Base-by-base conservation (phyloP, 2,329 filamentous ascomycete genomes). In the Phialophora macrospora region DNA sequence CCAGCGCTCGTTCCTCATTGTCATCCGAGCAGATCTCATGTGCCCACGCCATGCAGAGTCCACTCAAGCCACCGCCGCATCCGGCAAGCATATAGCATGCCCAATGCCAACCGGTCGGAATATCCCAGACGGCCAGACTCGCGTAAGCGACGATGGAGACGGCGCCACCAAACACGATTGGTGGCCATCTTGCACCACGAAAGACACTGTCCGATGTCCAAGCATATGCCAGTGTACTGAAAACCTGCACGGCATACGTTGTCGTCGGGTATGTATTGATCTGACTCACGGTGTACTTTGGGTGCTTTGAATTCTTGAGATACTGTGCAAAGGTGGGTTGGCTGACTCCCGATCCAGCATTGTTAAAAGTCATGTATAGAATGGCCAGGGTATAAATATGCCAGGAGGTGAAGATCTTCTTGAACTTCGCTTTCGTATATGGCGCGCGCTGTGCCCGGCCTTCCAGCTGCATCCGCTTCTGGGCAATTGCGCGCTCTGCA, bases 321-420 rank as follows among this genome's bases (percentile, higher is more conserved):
- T 73, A 82, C 73, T 80, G 80, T 73, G 73, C 81, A 68, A 89
- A 89, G 0, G 84, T 81, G 0, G 87, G 87, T 72, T 86, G 83
- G 12, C 77, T 72, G 20, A 79, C 78, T 1, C 79, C 77, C 1
- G 77, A 79, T 2, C 58, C 62, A 1, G 82, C 85, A 70, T 90
- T 90, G 75, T 88, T 88, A 78, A 89, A 90, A 49, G 84, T 82
- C 72, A 89, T 80, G 73, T 90, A 90, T 1, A 89, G 75, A 0
- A 85, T 62, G 0, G 81, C 82, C 2, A 90, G 77, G 0, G 83
- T 69, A 62, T 87, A 90, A 1, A 90, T 85, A 67, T 88, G 87
- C 88, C 88, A 90, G 5, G 83, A 85, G 0, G 80, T 80, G 63
- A 89, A 84, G 20, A 90, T 89, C 70, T 83, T 85, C 74, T 80